Evolutionary conservation across 257 asterid species (phyloP).

Genomic region (Linderniella brevidens): DNA sequence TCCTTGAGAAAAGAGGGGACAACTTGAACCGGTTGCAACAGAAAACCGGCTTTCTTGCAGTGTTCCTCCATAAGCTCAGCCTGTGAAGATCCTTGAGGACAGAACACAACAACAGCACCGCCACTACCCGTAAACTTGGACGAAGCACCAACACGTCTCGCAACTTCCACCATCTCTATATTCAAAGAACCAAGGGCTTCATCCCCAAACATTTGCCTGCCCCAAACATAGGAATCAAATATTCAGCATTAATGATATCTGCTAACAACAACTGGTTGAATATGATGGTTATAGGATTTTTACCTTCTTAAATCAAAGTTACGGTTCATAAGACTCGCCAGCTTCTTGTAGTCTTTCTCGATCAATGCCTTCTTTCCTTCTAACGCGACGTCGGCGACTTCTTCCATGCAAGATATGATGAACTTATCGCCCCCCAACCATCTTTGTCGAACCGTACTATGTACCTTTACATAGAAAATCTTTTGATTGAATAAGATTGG

Average conservation of each 20-base stretch:
- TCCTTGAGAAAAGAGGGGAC: slow-evolving; percentile 38
- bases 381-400: slow-evolving; percentile 64
- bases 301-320: slow-evolving; percentile 87
- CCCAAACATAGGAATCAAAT: no score
- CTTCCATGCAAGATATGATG: slow-evolving; percentile 65
- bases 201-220: slow-evolving; percentile 80
- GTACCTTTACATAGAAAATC: slow-evolving; percentile 33
- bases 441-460: slow-evolving; percentile 72
- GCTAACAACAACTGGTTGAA: neutral
- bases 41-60: slow-evolving; percentile 52
- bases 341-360: slow-evolving; percentile 43
- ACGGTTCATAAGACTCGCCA: slow-evolving; percentile 68
- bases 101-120: slow-evolving; percentile 75
- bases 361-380: slow-evolving; percentile 58
- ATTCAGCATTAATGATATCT: neutral
- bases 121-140: slow-evolving; percentile 96
- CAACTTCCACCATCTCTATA: slow-evolving; percentile 87
- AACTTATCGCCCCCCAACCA: slow-evolving; percentile 83
- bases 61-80: slow-evolving; percentile 50
- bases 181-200: slow-evolving; percentile 70
- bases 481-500: neutral
- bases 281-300: neutral
- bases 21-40: slow-evolving; percentile 33
- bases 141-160: slow-evolving; percentile 62
- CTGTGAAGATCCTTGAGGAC: slow-evolving; percentile 77